These are phyloP conservation scores for Trichoderma endophyticum DNA, from an alignment of 2,329 filamentous ascomycete species.

Conservation along the genomic window DNA sequence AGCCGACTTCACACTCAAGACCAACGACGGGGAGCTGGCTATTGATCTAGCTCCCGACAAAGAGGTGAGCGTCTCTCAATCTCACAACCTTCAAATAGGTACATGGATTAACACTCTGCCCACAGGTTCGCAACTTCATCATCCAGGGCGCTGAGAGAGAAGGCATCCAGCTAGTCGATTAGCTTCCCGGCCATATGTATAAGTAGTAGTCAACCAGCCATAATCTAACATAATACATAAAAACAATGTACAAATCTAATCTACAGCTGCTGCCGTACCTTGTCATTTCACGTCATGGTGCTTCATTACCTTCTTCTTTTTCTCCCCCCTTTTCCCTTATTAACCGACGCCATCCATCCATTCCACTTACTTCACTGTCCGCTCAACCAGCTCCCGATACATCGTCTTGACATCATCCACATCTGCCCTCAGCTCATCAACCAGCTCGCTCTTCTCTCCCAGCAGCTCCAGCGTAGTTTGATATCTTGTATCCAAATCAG, in stretches of 20 bases:
- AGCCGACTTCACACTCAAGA: constrained; percentile 76
- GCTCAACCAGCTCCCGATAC: constrained; percentile 88
- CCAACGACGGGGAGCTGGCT: constrained; percentile 65
- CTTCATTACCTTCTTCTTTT: not conserved
- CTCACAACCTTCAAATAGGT: too few species aligned
- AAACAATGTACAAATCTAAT: constrained; percentile 16
- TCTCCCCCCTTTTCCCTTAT: not conserved
- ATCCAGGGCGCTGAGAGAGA: constrained; percentile 76
- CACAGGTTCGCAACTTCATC: constrained; percentile 71
- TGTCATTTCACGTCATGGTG: constrained; percentile 4
- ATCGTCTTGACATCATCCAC: constrained; percentile 92
- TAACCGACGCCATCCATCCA: not conserved
- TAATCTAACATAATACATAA: constrained; percentile 21
- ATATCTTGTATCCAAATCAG: constrained; percentile 71
- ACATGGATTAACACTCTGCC: not conserved
- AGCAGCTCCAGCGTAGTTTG: constrained; percentile 91
- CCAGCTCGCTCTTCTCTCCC: constrained; percentile 93
- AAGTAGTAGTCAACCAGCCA: constrained; percentile 7
- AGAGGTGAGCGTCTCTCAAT: constrained; percentile 55
- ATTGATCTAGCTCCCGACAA: constrained; percentile 82
- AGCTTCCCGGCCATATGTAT: not conserved
- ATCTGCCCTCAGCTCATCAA: constrained; percentile 86
- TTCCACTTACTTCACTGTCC: constrained; percentile 64
- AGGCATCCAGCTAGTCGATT: constrained; percentile 60
- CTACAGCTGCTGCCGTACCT: constrained; percentile 7